Evolutionary conservation across 345 rosid species (phyloP), one percentile per base, ranked within the genome.

Genomic region (Aurinia saxatilis): DNA sequence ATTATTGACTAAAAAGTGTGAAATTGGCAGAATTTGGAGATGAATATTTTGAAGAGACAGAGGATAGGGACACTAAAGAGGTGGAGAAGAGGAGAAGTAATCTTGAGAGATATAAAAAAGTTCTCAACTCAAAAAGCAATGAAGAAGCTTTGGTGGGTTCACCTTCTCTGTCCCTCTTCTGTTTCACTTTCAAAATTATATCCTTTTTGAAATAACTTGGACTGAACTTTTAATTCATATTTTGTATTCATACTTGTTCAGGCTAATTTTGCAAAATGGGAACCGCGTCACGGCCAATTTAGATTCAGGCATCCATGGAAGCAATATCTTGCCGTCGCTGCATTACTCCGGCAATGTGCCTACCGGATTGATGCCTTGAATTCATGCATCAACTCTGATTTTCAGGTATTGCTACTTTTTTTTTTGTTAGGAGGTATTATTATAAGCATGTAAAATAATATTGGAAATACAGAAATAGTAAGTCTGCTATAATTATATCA

Each of bases 181-280:
- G 13, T 10, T 48, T 23, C 13, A 38, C 50, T 31, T 50, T 8
- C 8, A 6, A 19, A 27, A 44, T n/a, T 33, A 39, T 21, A 52
- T 12, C 50, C 2, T 38, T 56, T 58, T 44, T 44, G 37, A 39
- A 35, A 13, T 55, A 53, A 60, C 14, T 13, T 45, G 23, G 2
- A 64, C 19, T 40, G 33, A 12, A 59, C 5, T 50, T n/a, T 34
- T 39, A 36, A 49, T 21, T 29, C 10, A 41, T 59, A 12, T 50
- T 55, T 56, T 48, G n/a, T n/a, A n/a, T n/a, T n/a, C n/a, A n/a
- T n/a, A n/a, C n/a, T 48, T 34, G 11, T 7, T 50, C 52, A 92
- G 98, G 85, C 78, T 46, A 82, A 77, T 74, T 89, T 90, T 57
- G 97, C 97, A 5, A 85, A 73, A 79, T 93, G 99, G 99, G 99